Evolutionary conservation across 257 asterid genomes (phyloP).

Genomic region (Solanum sejunctum): DNA sequence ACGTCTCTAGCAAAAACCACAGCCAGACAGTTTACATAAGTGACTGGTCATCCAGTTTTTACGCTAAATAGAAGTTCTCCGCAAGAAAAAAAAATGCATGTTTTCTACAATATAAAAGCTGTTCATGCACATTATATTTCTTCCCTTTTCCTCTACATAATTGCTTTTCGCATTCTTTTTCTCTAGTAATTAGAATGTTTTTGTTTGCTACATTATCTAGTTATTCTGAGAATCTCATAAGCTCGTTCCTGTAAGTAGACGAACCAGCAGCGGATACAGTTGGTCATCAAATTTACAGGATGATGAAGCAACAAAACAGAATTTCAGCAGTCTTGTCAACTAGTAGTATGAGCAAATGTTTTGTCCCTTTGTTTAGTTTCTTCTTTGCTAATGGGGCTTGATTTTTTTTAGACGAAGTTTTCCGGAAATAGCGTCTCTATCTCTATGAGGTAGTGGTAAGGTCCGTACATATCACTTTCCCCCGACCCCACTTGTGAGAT

Average conservation of each 20-base stretch:
- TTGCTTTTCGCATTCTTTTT: background rate
- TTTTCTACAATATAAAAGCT: background rate
- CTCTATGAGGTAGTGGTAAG: too few species aligned
- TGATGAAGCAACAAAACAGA: background rate
- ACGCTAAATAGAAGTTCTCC: background rate
- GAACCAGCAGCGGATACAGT: background rate
- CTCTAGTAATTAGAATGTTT: background rate
- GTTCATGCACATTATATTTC: too few species aligned
- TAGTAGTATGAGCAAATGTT: background rate
- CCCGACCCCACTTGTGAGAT: too few species aligned
- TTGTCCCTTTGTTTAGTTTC: background rate
- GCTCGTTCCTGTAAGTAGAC: background rate
- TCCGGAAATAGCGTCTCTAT: too few species aligned
- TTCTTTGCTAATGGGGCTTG: background rate
- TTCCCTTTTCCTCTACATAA: background rate
- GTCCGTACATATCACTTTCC: too few species aligned
- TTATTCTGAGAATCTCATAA: background rate
- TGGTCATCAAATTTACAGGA: background rate
- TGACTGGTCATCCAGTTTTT: background rate
- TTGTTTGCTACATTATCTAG: background rate
- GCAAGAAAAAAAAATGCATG: background rate
- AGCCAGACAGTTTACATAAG: background rate
- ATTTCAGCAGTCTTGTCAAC: background rate
- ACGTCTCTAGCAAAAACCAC: background rate
- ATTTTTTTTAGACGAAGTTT: too few species aligned